A percentile compares a stretch with the other conserved stretches of the same genome.
phyloP scores from a whole-genome alignment of 441 rosid genomes.

The Cnidoscolus chayamansa region DNA sequence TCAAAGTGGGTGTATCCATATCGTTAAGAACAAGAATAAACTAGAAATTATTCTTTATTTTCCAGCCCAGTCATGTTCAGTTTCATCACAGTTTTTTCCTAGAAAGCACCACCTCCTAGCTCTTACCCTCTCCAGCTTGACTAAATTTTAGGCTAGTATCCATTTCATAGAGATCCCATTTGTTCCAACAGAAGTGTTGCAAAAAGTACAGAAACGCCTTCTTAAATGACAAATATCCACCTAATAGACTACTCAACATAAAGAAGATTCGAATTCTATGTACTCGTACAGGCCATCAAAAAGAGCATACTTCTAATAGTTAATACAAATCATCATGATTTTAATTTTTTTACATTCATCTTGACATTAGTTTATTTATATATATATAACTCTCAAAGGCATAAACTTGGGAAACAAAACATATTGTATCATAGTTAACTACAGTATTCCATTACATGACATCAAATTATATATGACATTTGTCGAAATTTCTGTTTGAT shows the following conservation, averaged over 20 bases:
- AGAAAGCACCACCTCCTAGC: not conserved
- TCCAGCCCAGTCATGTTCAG: not conserved
- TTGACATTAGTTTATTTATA: not conserved
- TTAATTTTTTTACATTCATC: not conserved
- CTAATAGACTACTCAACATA: not conserved
- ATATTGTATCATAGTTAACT: not conserved
- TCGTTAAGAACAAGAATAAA: not conserved
- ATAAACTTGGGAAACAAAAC: not conserved
- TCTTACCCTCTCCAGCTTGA: not conserved
- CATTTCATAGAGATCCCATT: not conserved
- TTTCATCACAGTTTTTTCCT: not conserved
- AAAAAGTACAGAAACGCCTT: not conserved
- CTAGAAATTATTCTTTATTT: not conserved
- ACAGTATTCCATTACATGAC: not conserved
- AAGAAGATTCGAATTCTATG: not conserved
- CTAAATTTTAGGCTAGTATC: too few species aligned
- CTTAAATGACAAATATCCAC: not conserved
- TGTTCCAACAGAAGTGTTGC: not conserved
- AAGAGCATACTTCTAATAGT: not conserved
- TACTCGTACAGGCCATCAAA: not conserved
- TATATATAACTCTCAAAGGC: not conserved
- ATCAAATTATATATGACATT: not conserved
- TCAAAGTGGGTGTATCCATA: not conserved
- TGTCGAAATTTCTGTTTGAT: not conserved
- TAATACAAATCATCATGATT: too few species aligned